phyloP scores from a whole-genome alignment of 768 basidiomycete genomes.

The Rhodotorula paludigena region DNA sequence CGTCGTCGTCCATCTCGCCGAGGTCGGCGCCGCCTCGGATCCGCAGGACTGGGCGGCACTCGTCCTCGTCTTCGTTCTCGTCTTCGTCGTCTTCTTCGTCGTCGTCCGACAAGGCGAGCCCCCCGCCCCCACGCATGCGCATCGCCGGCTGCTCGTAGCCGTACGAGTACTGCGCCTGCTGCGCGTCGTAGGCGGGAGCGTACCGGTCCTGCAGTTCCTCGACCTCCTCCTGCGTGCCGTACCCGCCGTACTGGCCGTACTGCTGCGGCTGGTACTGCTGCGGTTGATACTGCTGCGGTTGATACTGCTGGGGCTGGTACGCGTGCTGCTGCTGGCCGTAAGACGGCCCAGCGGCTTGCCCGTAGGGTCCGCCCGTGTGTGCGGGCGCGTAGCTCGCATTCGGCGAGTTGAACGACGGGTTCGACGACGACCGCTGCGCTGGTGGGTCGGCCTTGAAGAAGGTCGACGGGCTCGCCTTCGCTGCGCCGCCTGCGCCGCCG shows the following conservation, averaged over 20 bases:
- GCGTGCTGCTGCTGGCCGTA: background rate
- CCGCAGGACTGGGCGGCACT: background rate
- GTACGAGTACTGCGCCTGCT: background rate
- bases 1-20: conserved; percentile 34
- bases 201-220: conserved; percentile 16
- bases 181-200: background rate
- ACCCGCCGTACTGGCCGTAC: background rate
- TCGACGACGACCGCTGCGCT: conserved; percentile 5
- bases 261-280: background rate
- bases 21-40: conserved; percentile 31
- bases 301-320: too few relatives aligned
- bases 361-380: too few relatives aligned
- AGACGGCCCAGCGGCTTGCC: background rate
- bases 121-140: conserved; percentile 24
- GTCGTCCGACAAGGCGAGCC: background rate
- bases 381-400: too few relatives aligned
- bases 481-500: background rate
- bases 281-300: background rate
- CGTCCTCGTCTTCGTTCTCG: background rate
- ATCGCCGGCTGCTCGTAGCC: conserved; percentile 12
- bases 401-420: too few relatives aligned
- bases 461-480: background rate
- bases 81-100: background rate
- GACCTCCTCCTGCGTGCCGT: conserved; percentile 2
- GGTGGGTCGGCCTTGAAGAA: conserved; percentile 27